phyloP scores from a whole-genome alignment of 2,329 filamentous ascomycete genomes.

The Colletotrichum salicis region DNA sequence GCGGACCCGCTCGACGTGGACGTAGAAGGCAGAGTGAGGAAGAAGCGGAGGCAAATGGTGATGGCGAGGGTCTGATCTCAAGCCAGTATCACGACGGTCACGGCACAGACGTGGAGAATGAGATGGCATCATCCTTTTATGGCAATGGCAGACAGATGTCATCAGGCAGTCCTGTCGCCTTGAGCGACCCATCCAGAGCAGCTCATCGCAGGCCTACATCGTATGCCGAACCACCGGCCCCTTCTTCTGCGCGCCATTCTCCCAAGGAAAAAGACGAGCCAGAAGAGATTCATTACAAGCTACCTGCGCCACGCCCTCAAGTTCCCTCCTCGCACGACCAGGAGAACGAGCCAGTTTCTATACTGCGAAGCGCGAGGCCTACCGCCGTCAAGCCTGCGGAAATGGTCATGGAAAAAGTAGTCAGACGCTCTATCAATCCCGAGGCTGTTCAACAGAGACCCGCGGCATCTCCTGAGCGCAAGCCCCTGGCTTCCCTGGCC shows the following conservation, averaged over 20 bases:
- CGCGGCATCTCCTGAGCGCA: slow-evolving; percentile 64
- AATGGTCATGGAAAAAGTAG: slow-evolving; percentile 63
- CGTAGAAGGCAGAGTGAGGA: slow-evolving; percentile 76
- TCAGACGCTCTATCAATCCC: slow-evolving; percentile 60
- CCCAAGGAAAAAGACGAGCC: slow-evolving; percentile 49
- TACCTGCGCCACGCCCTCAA: slow-evolving; percentile 65
- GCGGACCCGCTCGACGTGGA: slow-evolving; percentile 81
- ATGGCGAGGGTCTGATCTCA: slow-evolving; percentile 52
- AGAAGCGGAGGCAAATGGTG: slow-evolving; percentile 60
- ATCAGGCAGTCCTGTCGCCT: slow-evolving; percentile 69
- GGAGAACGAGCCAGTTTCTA: slow-evolving; percentile 82
- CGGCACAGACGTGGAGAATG: slow-evolving; percentile 49
- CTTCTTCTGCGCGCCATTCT: slow-evolving; percentile 45
- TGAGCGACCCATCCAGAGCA: slow-evolving; percentile 55
- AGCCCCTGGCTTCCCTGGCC: slow-evolving; percentile 63
- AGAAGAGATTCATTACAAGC: slow-evolving; percentile 61
- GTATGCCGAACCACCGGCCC: slow-evolving; percentile 47
- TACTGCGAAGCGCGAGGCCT: slow-evolving; percentile 71
- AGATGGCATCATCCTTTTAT: slow-evolving; percentile 57
- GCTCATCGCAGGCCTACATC: slow-evolving; percentile 53
- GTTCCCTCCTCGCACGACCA: slow-evolving; percentile 78
- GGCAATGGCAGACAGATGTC: slow-evolving; percentile 59
- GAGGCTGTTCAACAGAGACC: slow-evolving; percentile 51
- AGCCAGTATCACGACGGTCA: slow-evolving; percentile 57
- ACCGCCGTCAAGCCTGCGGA: slow-evolving; percentile 65